Conservation (phyloP, 2,329 filamentous ascomycete species). For the Alternaria metachromatica region DNA sequence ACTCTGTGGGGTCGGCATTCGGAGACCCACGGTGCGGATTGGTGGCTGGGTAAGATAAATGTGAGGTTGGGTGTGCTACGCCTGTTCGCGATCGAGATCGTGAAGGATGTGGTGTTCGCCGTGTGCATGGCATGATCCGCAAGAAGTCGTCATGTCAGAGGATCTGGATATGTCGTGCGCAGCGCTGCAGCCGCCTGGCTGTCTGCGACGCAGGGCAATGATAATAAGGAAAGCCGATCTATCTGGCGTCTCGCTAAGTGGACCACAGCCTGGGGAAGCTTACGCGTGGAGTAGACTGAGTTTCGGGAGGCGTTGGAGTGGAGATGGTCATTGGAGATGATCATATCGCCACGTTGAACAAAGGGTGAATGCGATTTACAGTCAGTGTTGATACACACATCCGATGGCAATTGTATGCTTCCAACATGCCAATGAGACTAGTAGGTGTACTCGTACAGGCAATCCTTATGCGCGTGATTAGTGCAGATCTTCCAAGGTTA, state of each 20-base stretch:
- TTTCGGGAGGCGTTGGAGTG: constrained; percentile 5
- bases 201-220: constrained; percentile 12
- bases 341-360: background rate
- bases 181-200: constrained; percentile 7
- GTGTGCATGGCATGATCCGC: background rate
- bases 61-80: background rate
- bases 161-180: constrained; percentile 1
- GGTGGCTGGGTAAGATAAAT: background rate
- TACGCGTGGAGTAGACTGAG: background rate
- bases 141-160: background rate
- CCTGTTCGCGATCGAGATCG: background rate
- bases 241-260: background rate
- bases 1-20: constrained; percentile 1
- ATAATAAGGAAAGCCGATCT: background rate
- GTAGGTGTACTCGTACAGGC: background rate
- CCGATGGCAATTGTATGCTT: background rate
- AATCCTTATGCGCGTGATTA: background rate
- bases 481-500: background rate
- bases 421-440: background rate
- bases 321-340: background rate
- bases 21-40: background rate
- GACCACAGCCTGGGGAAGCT: constrained; percentile 1
- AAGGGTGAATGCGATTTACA: background rate
- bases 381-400: background rate
- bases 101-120: background rate